Evolutionary conservation across 345 rosid species (phyloP).

Genomic region (Viola odorata): DNA sequence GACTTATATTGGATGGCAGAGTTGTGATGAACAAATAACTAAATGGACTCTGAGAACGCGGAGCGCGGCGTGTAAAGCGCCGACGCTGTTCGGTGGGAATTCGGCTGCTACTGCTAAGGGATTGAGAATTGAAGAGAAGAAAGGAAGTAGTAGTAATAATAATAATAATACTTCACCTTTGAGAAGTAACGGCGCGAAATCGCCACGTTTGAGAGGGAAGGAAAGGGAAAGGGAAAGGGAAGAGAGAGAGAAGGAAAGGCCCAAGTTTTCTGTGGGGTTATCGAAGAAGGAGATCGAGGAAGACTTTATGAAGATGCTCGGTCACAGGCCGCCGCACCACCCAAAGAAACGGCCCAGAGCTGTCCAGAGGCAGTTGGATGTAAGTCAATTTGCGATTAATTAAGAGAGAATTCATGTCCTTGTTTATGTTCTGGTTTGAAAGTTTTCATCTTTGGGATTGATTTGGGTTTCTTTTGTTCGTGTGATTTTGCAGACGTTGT

Average conservation of each 20-base stretch:
- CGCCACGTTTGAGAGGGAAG: too few species aligned
- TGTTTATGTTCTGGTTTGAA: too few species aligned
- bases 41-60: not conserved
- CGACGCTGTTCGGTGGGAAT: too few species aligned
- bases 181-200: not conserved
- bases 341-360: slow-evolving; percentile 66
- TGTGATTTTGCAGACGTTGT: too few species aligned
- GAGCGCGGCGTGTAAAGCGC: not conserved
- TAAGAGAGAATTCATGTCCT: too few species aligned
- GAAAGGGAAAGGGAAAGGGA: not conserved
- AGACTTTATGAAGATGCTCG: slow-evolving; percentile 45
- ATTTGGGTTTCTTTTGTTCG: too few species aligned
- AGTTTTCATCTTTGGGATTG: too few species aligned
- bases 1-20: too few species aligned
- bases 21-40: too few species aligned
- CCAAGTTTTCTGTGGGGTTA: slow-evolving; percentile 37
- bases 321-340: slow-evolving; percentile 51
- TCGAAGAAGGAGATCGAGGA: slow-evolving; percentile 67
- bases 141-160: not conserved
- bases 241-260: slow-evolving; percentile 24
- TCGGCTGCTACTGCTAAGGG: too few species aligned
- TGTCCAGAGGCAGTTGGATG: slow-evolving; percentile 68
- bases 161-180: not conserved
- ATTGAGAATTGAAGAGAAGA: not conserved
- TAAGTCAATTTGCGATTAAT: too few species aligned